Conservation (phyloP, 225 moss, liverwort and hornwort species). For the Pseudisothecium myosuroides region DNA sequence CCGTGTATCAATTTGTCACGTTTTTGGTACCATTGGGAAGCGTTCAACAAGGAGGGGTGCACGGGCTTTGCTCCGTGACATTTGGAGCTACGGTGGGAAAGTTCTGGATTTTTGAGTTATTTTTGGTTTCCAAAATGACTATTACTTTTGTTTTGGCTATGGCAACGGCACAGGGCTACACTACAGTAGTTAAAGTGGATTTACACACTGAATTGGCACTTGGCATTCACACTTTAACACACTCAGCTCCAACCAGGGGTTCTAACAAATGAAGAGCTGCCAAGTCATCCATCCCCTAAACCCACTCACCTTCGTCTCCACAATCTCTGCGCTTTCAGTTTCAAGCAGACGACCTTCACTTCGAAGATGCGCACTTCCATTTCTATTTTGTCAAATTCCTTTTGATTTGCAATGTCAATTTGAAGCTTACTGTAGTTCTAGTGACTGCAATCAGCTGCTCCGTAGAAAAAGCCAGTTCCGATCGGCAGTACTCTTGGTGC, state of each 20-base stretch:
- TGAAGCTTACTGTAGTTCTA: neutral
- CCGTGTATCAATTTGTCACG: too few relatives aligned
- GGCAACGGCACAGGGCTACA: too few relatives aligned
- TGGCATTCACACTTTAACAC: neutral
- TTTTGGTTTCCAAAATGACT: too few relatives aligned
- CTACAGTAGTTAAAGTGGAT: too few relatives aligned
- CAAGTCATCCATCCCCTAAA: neutral
- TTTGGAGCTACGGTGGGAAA: too few relatives aligned
- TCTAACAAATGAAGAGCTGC: neutral
- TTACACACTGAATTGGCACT: neutral
- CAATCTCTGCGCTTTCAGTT: neutral
- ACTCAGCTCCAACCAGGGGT: neutral
- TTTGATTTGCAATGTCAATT: neutral
- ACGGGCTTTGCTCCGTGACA: too few relatives aligned
- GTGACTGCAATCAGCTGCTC: neutral
- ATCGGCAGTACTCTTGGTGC: neutral
- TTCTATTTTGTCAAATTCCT: neutral
- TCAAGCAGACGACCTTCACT: neutral
- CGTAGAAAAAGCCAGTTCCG: too few relatives aligned
- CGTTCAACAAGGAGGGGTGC: too few relatives aligned
- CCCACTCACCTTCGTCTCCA: neutral
- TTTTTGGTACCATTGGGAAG: too few relatives aligned
- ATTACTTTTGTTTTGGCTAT: too few relatives aligned
- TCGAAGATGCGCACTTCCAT: neutral
- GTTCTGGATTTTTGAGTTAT: too few relatives aligned